Percentiles rank a stretch among this genome's conserved stretches.
phyloP scores from a whole-genome alignment of 768 basidiomycete species.

The Cyathus striatus region DNA sequence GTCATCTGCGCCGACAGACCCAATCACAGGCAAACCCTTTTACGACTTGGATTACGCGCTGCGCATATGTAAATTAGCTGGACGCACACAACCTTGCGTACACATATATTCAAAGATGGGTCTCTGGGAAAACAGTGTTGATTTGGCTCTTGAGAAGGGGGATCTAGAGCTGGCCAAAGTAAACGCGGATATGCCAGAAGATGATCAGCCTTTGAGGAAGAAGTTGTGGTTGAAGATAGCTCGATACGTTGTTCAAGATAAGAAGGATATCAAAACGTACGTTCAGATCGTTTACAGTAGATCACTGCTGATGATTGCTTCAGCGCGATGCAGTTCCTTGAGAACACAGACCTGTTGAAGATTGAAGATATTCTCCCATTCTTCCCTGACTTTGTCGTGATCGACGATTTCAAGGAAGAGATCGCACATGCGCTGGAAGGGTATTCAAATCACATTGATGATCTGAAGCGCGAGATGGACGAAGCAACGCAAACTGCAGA shows the following conservation, averaged over 20 bases:
- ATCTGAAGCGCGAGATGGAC: slow-evolving; percentile 91
- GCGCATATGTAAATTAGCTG: slow-evolving; percentile 80
- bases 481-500: slow-evolving; percentile 91
- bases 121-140: slow-evolving; percentile 93
- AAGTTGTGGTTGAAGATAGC: slow-evolving; percentile 98
- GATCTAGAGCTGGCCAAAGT: slow-evolving; percentile 93
- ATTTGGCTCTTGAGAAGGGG: slow-evolving; percentile 89
- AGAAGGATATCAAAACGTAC: slow-evolving; percentile 96
- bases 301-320: slow-evolving; percentile 3
- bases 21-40: slow-evolving; percentile 80
- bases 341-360: slow-evolving; percentile 90
- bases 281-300: slow-evolving; percentile 23
- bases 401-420: slow-evolving; percentile 99
- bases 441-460: slow-evolving; percentile 88
- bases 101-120: slow-evolving; percentile 98
- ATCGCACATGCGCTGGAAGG: slow-evolving; percentile 94
- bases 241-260: slow-evolving; percentile 96
- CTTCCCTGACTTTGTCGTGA: slow-evolving; percentile 99
- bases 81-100: slow-evolving; percentile 84
- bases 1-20: slow-evolving; percentile 73
- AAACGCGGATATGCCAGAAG: slow-evolving; percentile 93
- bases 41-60: slow-evolving; percentile 97
- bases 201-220: slow-evolving; percentile 81
- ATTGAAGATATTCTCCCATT: slow-evolving; percentile 99
- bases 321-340: slow-evolving; percentile 96